A percentile compares a stretch with the other conserved stretches of the same genome.
Evolutionary conservation across 2,329 filamentous ascomycete species (phyloP).

Genomic region (Hirsutella minnesotensis): DNA sequence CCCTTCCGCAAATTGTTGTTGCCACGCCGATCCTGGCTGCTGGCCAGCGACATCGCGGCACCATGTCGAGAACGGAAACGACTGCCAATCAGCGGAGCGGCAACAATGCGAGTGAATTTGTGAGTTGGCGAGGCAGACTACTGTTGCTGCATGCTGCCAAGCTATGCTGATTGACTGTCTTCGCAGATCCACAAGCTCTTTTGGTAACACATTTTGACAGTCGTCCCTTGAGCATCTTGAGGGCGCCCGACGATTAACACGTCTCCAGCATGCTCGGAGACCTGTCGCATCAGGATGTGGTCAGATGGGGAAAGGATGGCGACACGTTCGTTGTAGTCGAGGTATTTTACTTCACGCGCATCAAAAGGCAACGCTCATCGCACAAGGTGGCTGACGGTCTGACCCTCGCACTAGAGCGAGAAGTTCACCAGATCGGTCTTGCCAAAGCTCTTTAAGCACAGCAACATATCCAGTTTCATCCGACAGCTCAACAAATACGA

Average conservation of each 20-base stretch:
- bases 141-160: background rate
- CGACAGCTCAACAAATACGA: slow-evolving; percentile 95
- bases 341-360: slow-evolving; percentile 35
- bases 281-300: slow-evolving; percentile 81
- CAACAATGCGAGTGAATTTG: slow-evolving; percentile 93
- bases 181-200: slow-evolving; percentile 89
- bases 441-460: slow-evolving; percentile 98
- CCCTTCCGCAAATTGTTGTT: background rate
- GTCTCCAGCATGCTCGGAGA: slow-evolving; percentile 73
- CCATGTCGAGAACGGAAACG: slow-evolving; percentile 23
- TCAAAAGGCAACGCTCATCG: background rate
- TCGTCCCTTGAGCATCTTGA: background rate
- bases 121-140: slow-evolving; percentile 36
- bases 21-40: background rate
- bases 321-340: slow-evolving; percentile 96
- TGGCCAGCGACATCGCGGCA: background rate
- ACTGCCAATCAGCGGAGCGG: slow-evolving; percentile 26
- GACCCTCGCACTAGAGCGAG: slow-evolving; percentile 57
- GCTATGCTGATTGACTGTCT: no score
- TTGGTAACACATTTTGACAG: slow-evolving; percentile 56
- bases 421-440: slow-evolving; percentile 97
- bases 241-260: slow-evolving; percentile 6
- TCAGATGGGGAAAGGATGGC: slow-evolving; percentile 88
- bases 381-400: slow-evolving; percentile 8
- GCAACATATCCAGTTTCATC: slow-evolving; percentile 95